phyloP scores from a whole-genome alignment of 805 yeast species.

The Ogataea chonburiensis region DNA sequence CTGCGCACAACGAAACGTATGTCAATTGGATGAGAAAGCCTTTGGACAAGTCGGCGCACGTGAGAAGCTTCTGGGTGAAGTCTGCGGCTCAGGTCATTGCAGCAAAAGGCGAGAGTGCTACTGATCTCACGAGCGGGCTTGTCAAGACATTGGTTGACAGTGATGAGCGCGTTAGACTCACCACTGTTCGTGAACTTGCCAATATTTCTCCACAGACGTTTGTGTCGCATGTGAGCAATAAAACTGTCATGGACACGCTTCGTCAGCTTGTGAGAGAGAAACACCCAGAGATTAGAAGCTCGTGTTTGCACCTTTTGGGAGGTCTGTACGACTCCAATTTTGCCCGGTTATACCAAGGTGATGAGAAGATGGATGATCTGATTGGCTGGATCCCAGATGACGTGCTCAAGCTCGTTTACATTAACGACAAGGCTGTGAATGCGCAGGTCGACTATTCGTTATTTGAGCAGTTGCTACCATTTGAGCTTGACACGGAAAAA shows the following conservation, averaged over 20 bases:
- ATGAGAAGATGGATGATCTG: constrained; percentile 31
- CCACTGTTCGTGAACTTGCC: constrained; percentile 54
- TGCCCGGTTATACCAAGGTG: constrained; percentile 27
- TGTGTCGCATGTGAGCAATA: constrained; percentile 45
- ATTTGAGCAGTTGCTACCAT: constrained; percentile 61
- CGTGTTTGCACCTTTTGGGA: constrained; percentile 55
- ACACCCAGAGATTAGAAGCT: constrained; percentile 59
- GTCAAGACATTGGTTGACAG: constrained; percentile 70
- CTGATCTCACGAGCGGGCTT: constrained; percentile 56
- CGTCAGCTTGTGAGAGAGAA: constrained; percentile 71
- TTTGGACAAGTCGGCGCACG: constrained; percentile 62
- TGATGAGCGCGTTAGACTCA: constrained; percentile 68
- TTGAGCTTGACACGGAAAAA: constrained; percentile 38
- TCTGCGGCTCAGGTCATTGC: constrained; percentile 49
- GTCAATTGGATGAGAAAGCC: constrained; percentile 72
- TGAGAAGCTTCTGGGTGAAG: constrained; percentile 70
- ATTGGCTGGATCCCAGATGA: constrained; percentile 61
- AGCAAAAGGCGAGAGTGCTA: constrained; percentile 43
- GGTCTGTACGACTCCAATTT: constrained; percentile 51
- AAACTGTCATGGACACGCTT: constrained; percentile 51
- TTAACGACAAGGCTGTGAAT: constrained; percentile 68
- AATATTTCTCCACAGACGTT: constrained; percentile 47
- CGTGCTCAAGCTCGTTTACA: constrained; percentile 64
- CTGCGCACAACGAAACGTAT: constrained; percentile 60
- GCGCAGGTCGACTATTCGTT: constrained; percentile 60